Base-by-base conservation (phyloP, 768 basidiomycete species). In the Suillus paluster region DNA sequence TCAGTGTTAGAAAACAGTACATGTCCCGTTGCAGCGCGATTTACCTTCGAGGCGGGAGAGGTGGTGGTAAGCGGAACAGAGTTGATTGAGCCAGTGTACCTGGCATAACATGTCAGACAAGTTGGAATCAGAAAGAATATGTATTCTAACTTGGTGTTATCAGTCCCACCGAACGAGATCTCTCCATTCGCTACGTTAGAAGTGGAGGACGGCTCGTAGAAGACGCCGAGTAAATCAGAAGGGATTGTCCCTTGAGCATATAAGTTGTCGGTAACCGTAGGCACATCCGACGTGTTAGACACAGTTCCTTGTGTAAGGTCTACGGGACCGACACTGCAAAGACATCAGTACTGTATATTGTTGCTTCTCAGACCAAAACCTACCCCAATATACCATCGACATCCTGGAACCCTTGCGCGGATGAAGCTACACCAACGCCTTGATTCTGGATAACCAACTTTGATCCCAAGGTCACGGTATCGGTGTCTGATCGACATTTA, bases 201-300 rank as follows among this genome's bases (percentile, higher is more conserved):
- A 10, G 64, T 53, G 1, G 79, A 80, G 9, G 81, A 80, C 17
- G 83, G 84, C 56, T 74, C 69, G 67, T 79, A 85, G 50, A 77
- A 84, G 67, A 84, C 81, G 14, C 80, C 82, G 59, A 86, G 77
- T 8, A 76, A 75, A 64, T 84, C 76, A 27, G 71, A 68, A n/a
- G 75, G 58, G 62, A 86, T 84, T 5, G 76, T 75, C 19, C 80
- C 80, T 66, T 83, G 78, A 34, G 70, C 46, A 70, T 78, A 81
- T 21, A 85, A 76, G 67, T 81, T 86, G 70, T 85, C 80, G 27
- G 80, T 83, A 17, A 86, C 80, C n/a, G 84, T 85, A 5, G 82
- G 80, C 36, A 83, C 77, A 19, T 67, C 69, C 11, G 68, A 25
- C 9, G 69, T 73, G 57, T 68, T 68, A 5, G 68, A 67, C 21